These are phyloP conservation scores for Colletotrichum higginsianum DNA, from an alignment of 2,329 filamentous ascomycete species.

Conservation along the genomic window DNA sequence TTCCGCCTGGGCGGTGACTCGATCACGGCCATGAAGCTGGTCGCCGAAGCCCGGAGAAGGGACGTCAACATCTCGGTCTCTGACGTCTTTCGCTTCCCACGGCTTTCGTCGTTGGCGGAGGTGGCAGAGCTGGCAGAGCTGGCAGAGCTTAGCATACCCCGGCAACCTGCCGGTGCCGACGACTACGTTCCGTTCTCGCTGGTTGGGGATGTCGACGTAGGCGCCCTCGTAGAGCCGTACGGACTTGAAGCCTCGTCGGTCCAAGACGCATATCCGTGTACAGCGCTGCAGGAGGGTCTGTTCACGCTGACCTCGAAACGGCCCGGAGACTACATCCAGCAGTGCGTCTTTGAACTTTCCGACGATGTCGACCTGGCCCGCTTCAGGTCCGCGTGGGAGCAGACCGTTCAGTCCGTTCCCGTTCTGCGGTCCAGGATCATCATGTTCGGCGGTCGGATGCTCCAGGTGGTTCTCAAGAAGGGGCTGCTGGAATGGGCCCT, in stretches of 20 bases:
- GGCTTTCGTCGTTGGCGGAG: too few relatives aligned
- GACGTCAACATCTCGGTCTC: background rate
- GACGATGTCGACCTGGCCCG: conserved; percentile 30
- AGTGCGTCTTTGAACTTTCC: conserved; percentile 44
- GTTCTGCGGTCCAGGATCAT: conserved; percentile 40
- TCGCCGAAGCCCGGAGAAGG: background rate
- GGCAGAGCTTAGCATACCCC: too few relatives aligned
- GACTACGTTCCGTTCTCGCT: background rate
- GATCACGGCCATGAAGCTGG: conserved; percentile 22
- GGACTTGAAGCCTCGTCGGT: conserved; percentile 13
- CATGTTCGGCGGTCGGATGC: background rate
- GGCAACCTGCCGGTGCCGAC: background rate
- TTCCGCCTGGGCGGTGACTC: conserved; percentile 24
- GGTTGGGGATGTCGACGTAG: background rate
- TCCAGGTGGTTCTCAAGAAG: conserved; percentile 66
- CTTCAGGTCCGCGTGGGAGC: conserved; percentile 44
- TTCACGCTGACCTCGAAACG: conserved; percentile 53
- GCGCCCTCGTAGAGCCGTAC: background rate
- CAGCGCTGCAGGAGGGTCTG: conserved; percentile 58
- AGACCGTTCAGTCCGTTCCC: conserved; percentile 32
- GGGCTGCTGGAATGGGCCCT: background rate
- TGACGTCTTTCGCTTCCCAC: background rate
- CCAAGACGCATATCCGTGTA: conserved; percentile 58
- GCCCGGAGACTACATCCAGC: conserved; percentile 53
- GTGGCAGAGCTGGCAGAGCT: too few relatives aligned